Evolutionary conservation across 192 early-diverging fungal genomes (phyloP).

Genomic region (Entomortierella parvispora): DNA sequence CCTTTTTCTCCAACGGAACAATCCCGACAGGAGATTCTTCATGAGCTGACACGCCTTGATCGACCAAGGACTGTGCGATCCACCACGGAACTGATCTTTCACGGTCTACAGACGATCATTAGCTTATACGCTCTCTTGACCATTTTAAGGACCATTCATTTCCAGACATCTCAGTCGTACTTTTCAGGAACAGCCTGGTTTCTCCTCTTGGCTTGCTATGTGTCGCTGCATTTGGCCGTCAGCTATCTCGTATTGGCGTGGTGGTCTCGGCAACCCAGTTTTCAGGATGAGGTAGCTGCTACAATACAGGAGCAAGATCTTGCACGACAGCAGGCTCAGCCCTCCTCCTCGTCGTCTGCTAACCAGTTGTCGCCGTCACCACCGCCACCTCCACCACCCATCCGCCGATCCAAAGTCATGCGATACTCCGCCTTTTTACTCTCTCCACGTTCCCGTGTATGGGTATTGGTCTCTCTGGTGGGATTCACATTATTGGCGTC

Average conservation of each 20-base stretch:
- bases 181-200: constrained; percentile 21
- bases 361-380: neutral
- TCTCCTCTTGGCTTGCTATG: constrained; percentile 1
- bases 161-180: constrained; percentile 4
- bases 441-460: constrained; percentile 7
- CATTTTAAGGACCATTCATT: constrained; percentile 6
- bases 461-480: constrained; percentile 6
- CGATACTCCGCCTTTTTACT: constrained; percentile 6
- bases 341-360: neutral
- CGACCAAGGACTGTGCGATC: neutral
- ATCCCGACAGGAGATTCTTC: no score
- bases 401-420: neutral
- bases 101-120: neutral
- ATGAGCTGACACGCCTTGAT: neutral
- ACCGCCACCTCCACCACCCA: neutral
- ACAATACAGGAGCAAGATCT: neutral
- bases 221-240: neutral
- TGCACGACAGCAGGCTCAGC: neutral
- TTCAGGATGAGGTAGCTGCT: neutral
- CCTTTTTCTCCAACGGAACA: no score
- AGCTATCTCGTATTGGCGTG: constrained; percentile 14
- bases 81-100: constrained; percentile 3
- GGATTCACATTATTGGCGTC: constrained; percentile 7
- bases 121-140: constrained; percentile 8
- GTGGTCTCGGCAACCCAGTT: neutral